Evolutionary conservation across 768 basidiomycete genomes (phyloP), one percentile per base, ranked within the genome.

Genomic region (Paxillus involutus): DNA sequence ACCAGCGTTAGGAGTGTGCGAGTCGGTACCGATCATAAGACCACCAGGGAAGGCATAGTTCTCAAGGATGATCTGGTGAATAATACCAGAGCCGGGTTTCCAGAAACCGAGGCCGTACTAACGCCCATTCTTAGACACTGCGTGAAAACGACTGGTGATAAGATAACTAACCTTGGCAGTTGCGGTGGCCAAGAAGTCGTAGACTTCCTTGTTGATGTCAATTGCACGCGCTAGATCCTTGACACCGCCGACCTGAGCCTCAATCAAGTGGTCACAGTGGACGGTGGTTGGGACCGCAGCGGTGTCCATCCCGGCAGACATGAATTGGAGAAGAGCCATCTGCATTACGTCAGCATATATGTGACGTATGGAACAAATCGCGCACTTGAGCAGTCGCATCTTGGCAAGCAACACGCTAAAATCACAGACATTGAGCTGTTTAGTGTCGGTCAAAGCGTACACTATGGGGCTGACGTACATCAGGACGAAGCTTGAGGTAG

Each of bases 271-370:
- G 77, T 99, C 96, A 70, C 95, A 98, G 80, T 99, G 96, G 43
- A 99, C 97, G 59, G 97, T 96, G 60, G 96, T 96, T 33, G 96
- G 96, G 59, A 98, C 95, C 44, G 96, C 96, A 39, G 92, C 93
- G 44, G 94, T 96, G 70, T 92, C 92, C 83, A 99, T 94, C 59
- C 96, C 96, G 16, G 97, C 94, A 48, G 97, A 98, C 97, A 99
- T 99, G 84, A 99, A 99, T 81, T 99, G 97, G 61, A 99, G 82
- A 52, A 99, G 84, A 17, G 97, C 97, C 97, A 99, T 99, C 92
- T 98, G 71, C 0, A 53, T 69, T 60, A 73, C 65, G 65, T 73
- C 60, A 71, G 62, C 45, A 16, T 32, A n/a, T 16, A 47, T 26
- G 56, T 63, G 60, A 63, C 53, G 62, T 56, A 51, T 40, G 29